These are phyloP conservation scores for Alternaria viburni DNA, from an alignment of 2,329 filamentous ascomycete genomes.

Conservation along the genomic window DNA sequence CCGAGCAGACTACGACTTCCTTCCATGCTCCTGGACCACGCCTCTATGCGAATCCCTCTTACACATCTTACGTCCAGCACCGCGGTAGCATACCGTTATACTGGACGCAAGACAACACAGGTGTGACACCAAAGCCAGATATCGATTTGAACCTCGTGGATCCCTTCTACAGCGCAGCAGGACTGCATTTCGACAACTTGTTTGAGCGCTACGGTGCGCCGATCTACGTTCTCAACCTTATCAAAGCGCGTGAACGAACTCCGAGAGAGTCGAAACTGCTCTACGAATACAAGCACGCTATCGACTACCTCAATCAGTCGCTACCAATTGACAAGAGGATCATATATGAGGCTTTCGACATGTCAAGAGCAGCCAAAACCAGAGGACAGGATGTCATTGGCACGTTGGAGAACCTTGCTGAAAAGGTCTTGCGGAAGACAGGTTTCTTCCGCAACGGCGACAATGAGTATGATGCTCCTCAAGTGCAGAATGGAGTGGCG, in stretches of 20 bases:
- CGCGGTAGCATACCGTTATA: constrained; percentile 94
- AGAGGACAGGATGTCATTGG: constrained; percentile 93
- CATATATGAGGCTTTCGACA: constrained; percentile 94
- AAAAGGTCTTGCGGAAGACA: constrained; percentile 82
- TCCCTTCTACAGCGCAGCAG: constrained; percentile 92
- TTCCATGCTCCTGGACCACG: constrained; percentile 90
- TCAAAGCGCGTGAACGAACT: constrained; percentile 83
- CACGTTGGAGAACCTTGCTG: constrained; percentile 86
- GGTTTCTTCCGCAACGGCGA: constrained; percentile 96
- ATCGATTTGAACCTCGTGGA: constrained; percentile 96
- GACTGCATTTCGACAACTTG: constrained; percentile 91
- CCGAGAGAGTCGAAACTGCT: constrained; percentile 92
- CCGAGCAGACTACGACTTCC: constrained; percentile 90
- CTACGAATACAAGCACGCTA: constrained; percentile 83
- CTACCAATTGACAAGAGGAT: constrained; percentile 84
- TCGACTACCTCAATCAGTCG: constrained; percentile 94
- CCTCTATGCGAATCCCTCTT: constrained; percentile 86
- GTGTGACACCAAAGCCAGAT: constrained; percentile 93
- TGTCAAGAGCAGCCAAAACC: constrained; percentile 92
- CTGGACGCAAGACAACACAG: constrained; percentile 96
- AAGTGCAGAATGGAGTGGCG: constrained; percentile 88
- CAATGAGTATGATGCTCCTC: constrained; percentile 66
- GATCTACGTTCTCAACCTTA: constrained; percentile 88
- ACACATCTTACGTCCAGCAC: constrained; percentile 96
- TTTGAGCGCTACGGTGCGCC: constrained; percentile 93